A percentile compares a stretch with the other conserved stretches of the same genome.
Evolutionary conservation across 305 asterid genomes (phyloP).

Genomic region (Rubia tinctorum): DNA sequence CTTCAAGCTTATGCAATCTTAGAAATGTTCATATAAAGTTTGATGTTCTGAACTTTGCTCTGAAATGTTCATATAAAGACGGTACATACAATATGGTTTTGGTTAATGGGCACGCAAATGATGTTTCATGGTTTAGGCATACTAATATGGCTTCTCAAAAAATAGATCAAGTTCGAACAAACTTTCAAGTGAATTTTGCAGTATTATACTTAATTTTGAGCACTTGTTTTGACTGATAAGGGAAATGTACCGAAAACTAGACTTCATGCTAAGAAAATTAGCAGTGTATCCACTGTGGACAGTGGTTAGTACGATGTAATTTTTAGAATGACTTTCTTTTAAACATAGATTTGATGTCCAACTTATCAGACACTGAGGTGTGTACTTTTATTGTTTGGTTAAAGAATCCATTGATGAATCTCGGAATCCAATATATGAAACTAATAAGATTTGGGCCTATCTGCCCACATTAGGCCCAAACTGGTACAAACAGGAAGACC

Average conservation of each 20-base stretch:
- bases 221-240: not conserved
- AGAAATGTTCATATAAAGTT: no score
- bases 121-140: no score
- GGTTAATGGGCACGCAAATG: constrained; percentile 36
- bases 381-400: constrained; percentile 13
- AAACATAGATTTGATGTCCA: not conserved
- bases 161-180: constrained; percentile 37
- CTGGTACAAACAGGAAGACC: no score
- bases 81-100: constrained; percentile 31
- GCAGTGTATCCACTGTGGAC: no score
- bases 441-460: no score
- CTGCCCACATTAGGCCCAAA: no score
- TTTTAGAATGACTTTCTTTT: not conserved
- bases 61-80: no score
- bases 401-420: constrained; percentile 70
- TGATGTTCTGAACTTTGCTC: not conserved
- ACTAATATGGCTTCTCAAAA: constrained; percentile 34
- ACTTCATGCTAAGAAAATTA: constrained; percentile 83
- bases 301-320: constrained; percentile 59
- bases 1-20: constrained; percentile 8
- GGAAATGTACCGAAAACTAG: constrained; percentile 58
- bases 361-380: constrained; percentile 9
- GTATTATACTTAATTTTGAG: not conserved
- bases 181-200: not conserved
- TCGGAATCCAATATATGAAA: constrained; percentile 98